Evolutionary conservation across 176 grass and related monocot species (phyloP).

Genomic region (Puya raimondii): DNA sequence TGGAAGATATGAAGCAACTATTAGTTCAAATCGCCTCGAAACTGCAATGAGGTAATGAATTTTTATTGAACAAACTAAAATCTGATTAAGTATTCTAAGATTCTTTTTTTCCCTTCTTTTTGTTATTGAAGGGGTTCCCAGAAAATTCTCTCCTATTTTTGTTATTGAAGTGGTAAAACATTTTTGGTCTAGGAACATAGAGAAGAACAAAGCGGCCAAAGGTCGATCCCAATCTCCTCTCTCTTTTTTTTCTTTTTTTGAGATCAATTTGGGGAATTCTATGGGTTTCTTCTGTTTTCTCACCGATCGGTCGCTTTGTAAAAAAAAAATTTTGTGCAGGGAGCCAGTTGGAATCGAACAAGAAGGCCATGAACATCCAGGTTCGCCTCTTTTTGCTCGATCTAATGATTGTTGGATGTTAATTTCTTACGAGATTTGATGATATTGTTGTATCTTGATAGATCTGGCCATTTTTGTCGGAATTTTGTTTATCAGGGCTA

Average conservation of each 20-base stretch:
- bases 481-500: not conserved
- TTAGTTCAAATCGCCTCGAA: too few relatives aligned
- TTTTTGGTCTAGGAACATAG: slow-evolving; percentile 57
- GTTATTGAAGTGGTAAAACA: too few relatives aligned
- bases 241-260: not conserved
- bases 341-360: slow-evolving; percentile 10
- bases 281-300: not conserved
- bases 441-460: not conserved
- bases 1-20: too few relatives aligned
- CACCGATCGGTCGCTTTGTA: too few relatives aligned
- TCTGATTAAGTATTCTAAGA: too few relatives aligned
- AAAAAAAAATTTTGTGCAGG: not conserved
- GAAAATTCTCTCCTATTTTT: too few relatives aligned
- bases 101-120: too few relatives aligned
- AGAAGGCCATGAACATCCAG: slow-evolving; percentile 12
- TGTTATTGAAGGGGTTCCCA: too few relatives aligned
- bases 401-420: not conserved
- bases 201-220: slow-evolving; percentile 68
- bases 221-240: slow-evolving; percentile 24
- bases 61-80: too few relatives aligned
- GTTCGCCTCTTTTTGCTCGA: not conserved
- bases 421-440: not conserved
- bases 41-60: too few relatives aligned
- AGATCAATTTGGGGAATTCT: not conserved
- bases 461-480: not conserved